Conservation (phyloP, 768 basidiomycete species). For the Cantharellus anzutake region DNA sequence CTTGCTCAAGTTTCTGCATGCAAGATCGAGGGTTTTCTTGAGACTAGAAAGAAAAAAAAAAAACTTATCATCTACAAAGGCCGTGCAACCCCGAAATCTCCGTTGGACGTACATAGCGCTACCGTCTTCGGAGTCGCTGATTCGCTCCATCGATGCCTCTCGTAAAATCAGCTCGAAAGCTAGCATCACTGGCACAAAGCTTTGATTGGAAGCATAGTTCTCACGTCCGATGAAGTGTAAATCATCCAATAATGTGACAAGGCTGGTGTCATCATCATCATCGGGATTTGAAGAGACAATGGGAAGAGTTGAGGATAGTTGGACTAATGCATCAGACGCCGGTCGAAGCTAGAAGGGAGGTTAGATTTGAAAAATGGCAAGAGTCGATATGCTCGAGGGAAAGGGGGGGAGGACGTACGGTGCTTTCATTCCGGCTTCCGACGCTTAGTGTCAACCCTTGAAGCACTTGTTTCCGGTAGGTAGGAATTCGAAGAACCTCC, state of each 20-base stretch:
- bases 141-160: no score
- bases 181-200: no score
- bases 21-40: constrained; percentile 31
- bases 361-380: constrained; percentile 33
- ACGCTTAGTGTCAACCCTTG: constrained; percentile 60
- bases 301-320: constrained; percentile 1
- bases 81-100: no score
- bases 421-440: constrained; percentile 69
- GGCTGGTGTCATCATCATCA: neutral
- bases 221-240: neutral
- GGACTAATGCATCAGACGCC: constrained; percentile 27
- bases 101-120: constrained; percentile 32
- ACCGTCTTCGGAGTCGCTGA: no score
- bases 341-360: constrained; percentile 43
- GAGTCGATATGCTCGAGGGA: constrained; percentile 10
- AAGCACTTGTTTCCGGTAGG: constrained; percentile 44
- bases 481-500: constrained; percentile 37
- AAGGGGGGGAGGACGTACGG: constrained; percentile 30
- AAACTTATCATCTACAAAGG: constrained; percentile 3
- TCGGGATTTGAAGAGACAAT: neutral
- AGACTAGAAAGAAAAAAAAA: constrained; percentile 24
- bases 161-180: no score
- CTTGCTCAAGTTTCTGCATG: constrained; percentile 39
- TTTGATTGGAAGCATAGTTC: no score
- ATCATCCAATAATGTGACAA: constrained; percentile 19